phyloP scores from a whole-genome alignment of 139 green algal genomes.

The Chlamydomonas sp. region DNA sequence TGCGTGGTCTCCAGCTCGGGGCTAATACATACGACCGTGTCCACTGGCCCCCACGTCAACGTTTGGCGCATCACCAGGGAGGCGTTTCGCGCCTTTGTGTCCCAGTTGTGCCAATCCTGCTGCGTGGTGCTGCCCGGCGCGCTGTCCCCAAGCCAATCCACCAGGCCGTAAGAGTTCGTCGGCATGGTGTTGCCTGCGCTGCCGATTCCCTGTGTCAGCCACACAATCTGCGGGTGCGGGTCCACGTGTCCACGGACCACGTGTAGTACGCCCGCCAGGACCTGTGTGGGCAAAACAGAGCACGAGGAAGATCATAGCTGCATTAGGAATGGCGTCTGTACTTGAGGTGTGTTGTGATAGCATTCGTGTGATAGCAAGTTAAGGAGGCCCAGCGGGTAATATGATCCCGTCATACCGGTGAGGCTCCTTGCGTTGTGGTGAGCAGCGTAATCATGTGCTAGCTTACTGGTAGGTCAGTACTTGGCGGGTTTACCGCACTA shows the following conservation, averaged over 20 bases:
- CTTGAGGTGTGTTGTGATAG: too few species aligned
- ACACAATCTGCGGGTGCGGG: background rate
- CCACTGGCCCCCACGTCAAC: background rate
- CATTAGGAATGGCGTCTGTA: too few species aligned
- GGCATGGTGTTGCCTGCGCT: background rate
- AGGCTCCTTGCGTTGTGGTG: too few species aligned
- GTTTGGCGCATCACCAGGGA: background rate
- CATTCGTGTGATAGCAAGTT: too few species aligned
- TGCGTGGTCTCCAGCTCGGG: conserved; percentile 10
- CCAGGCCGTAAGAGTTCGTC: background rate
- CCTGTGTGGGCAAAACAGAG: background rate
- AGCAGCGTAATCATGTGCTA: too few species aligned
- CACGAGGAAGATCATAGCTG: too few species aligned
- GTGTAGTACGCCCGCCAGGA: conserved; percentile 5
- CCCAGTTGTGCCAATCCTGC: background rate
- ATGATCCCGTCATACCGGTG: too few species aligned
- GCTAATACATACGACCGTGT: conserved; percentile 9
- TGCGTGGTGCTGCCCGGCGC: too few species aligned
- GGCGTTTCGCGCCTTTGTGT: too few species aligned
- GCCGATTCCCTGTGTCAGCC: background rate
- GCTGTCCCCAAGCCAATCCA: background rate
- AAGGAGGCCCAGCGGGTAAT: too few species aligned
- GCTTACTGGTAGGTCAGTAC: too few species aligned
- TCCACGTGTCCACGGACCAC: background rate
- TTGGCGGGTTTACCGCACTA: too few species aligned